Evolutionary conservation across 768 basidiomycete genomes (phyloP).

Genomic region (Pleurotus citrinopileatus): DNA sequence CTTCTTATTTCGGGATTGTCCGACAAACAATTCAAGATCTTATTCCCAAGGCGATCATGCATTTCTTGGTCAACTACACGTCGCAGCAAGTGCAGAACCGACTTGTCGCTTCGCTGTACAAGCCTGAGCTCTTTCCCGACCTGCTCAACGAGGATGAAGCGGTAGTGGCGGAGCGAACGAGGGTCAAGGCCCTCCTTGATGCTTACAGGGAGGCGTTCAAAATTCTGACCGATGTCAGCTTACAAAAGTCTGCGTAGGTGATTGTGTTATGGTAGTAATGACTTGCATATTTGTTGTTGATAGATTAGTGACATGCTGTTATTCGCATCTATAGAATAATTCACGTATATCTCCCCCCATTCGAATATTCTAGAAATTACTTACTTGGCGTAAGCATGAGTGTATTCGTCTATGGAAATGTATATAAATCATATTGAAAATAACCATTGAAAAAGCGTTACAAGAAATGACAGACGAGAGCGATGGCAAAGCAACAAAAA

Average conservation of each 20-base stretch:
- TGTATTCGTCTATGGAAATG: constrained; percentile 1
- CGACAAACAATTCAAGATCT: constrained; percentile 97
- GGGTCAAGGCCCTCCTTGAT: constrained; percentile 92
- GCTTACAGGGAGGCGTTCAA: constrained; percentile 96
- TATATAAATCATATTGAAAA: constrained; percentile 7
- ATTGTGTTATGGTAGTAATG: background rate
- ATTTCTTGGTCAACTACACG: constrained; percentile 95
- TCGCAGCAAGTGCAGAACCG: constrained; percentile 96
- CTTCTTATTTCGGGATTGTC: constrained; percentile 94
- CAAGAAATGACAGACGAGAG: constrained; percentile 9
- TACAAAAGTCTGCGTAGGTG: constrained; percentile 54
- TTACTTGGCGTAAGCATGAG: background rate
- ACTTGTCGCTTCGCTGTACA: constrained; percentile 91
- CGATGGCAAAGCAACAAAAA: constrained; percentile 10
- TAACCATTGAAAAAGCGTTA: constrained; percentile 5
- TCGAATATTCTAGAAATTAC: background rate
- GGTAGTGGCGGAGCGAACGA: constrained; percentile 86
- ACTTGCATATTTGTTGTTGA: background rate
- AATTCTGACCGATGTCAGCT: constrained; percentile 76
- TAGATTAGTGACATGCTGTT: background rate
- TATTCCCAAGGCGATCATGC: constrained; percentile 98
- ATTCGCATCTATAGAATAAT: too few species aligned
- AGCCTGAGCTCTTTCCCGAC: constrained; percentile 88
- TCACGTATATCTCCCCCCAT: too few species aligned
- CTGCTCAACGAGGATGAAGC: constrained; percentile 95